phyloP scores from a whole-genome alignment of 1,139 yeast genomes.

The Saccharomyces hybrid region DNA sequence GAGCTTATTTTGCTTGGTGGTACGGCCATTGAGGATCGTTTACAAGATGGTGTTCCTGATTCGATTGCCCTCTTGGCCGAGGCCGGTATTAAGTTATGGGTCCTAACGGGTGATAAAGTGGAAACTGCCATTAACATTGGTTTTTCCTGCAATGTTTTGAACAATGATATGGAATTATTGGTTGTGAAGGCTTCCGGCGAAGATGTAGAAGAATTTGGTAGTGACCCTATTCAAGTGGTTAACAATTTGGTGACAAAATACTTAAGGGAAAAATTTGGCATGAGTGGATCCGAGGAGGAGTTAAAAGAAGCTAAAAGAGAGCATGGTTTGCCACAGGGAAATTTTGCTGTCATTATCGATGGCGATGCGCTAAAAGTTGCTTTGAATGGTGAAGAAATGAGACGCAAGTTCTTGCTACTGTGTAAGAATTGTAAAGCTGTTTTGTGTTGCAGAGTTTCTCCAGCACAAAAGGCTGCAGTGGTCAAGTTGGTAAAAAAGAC shows the following conservation, averaged over 20 bases:
- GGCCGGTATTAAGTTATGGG: constrained; percentile 97
- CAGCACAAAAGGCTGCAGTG: constrained; percentile 94
- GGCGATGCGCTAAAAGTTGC: constrained; percentile 86
- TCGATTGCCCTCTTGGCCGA: constrained; percentile 77
- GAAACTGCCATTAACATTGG: constrained; percentile 98
- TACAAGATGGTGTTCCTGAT: constrained; percentile 97
- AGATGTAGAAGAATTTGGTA: constrained; percentile 36
- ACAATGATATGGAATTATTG: constrained; percentile 77
- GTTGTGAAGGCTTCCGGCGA: constrained; percentile 51
- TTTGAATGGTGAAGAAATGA: constrained; percentile 47
- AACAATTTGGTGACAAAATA: constrained; percentile 54
- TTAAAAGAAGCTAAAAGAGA: constrained; percentile 58
- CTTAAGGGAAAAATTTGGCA: constrained; percentile 51
- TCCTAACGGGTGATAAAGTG: constrained; percentile 92
- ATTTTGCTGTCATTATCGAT: constrained; percentile 80
- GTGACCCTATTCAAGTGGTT: constrained; percentile 37
- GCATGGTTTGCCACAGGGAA: constrained; percentile 74
- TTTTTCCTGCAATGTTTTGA: constrained; percentile 85
- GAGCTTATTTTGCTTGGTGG: constrained; percentile 80
- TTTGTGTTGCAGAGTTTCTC: constrained; percentile 92
- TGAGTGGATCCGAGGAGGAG: constrained; percentile 52
- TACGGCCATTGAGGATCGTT: constrained; percentile 93
- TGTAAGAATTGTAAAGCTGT: constrained; percentile 95
- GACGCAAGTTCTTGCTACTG: constrained; percentile 66
- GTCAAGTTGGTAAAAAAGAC: constrained; percentile 79